These are phyloP conservation scores for Kwoniella newhampshirensis DNA, from an alignment of 768 basidiomycete genomes.

Conservation along the genomic window DNA sequence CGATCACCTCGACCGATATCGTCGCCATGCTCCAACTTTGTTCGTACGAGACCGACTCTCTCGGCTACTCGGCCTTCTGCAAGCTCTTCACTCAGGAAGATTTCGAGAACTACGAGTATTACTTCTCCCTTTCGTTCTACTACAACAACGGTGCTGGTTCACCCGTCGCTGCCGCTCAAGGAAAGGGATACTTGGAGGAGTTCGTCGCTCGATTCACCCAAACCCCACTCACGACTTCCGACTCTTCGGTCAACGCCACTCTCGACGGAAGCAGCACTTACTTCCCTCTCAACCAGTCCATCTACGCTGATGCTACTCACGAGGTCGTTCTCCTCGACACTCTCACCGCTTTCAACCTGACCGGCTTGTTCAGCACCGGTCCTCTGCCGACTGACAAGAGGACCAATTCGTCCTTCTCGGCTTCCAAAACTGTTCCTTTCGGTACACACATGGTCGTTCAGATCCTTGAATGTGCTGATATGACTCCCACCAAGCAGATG, in stretches of 20 bases:
- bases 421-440: slow-evolving; percentile 53
- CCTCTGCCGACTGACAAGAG: slow-evolving; percentile 76
- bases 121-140: slow-evolving; percentile 30
- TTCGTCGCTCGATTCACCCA: slow-evolving; percentile 49
- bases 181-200: slow-evolving; percentile 51
- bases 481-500: slow-evolving; percentile 40
- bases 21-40: slow-evolving; percentile 52
- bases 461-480: slow-evolving; percentile 42
- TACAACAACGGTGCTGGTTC: slow-evolving; percentile 49
- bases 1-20: slow-evolving; percentile 40
- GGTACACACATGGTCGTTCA: slow-evolving; percentile 67
- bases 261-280: slow-evolving; percentile 42
- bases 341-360: slow-evolving; percentile 79
- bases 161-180: slow-evolving; percentile 51
- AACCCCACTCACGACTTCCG: slow-evolving; percentile 28
- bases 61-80: slow-evolving; percentile 52
- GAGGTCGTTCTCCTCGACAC: slow-evolving; percentile 89
- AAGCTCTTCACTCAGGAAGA: slow-evolving; percentile 53
- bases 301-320: slow-evolving; percentile 76
- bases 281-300: slow-evolving; percentile 54
- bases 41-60: slow-evolving; percentile 51
- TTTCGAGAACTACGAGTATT: slow-evolving; percentile 47
- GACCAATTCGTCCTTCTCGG: slow-evolving; percentile 51
- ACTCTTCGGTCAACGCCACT: slow-evolving; percentile 48
- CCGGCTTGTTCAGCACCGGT: slow-evolving; percentile 68